These are phyloP conservation scores for Scheffersomyces ergatensis DNA, from an alignment of 805 yeast species.

Conservation along the genomic window DNA sequence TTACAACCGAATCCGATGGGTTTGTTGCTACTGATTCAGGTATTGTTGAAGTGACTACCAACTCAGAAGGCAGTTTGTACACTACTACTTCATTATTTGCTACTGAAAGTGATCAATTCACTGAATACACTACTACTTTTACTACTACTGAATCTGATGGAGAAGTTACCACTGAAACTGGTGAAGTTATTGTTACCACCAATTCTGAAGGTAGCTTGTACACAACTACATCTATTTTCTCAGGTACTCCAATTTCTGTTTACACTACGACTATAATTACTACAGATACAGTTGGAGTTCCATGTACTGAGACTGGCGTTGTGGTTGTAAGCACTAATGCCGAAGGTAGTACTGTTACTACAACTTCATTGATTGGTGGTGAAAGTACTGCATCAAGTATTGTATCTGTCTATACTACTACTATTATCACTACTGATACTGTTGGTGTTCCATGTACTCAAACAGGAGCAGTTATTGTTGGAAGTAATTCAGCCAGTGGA, in stretches of 20 bases:
- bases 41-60: slow-evolving; percentile 12
- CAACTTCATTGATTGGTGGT: not conserved
- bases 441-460: not conserved
- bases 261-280: slow-evolving; percentile 10
- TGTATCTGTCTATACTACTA: not conserved
- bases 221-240: not conserved
- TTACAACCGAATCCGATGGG: slow-evolving; percentile 6
- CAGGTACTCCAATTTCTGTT: slow-evolving; percentile 1
- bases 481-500: not conserved
- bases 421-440: not conserved
- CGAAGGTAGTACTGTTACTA: not conserved
- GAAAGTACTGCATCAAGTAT: slow-evolving; percentile 1
- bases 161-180: slow-evolving; percentile 2
- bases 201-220: not conserved
- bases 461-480: not conserved
- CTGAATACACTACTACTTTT: slow-evolving; percentile 6
- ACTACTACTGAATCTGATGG: slow-evolving; percentile 5
- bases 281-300: slow-evolving; percentile 10
- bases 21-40: slow-evolving; percentile 15
- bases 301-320: slow-evolving; percentile 15
- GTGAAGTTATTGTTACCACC: slow-evolving; percentile 1
- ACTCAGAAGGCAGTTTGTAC: slow-evolving; percentile 6
- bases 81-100: slow-evolving; percentile 1
- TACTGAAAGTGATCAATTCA: slow-evolving; percentile 4
- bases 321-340: slow-evolving; percentile 3